Percentiles rank a stretch among this genome's conserved stretches.
These are phyloP conservation scores for Aspergillus ustus DNA, from an alignment of 2,329 filamentous ascomycete species.

Conservation along the genomic window DNA sequence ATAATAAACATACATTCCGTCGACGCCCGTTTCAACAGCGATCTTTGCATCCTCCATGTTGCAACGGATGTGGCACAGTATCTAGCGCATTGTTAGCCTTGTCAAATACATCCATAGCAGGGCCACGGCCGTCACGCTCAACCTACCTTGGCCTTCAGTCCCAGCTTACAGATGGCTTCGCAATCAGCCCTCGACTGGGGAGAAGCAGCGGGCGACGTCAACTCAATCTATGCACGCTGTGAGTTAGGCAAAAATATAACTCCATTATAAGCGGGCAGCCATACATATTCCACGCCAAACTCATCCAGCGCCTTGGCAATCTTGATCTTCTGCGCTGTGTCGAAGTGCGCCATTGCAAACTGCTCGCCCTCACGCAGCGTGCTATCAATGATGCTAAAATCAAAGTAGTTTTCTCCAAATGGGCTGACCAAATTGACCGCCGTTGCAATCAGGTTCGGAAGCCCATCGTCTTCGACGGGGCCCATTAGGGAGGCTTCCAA, in stretches of 20 bases:
- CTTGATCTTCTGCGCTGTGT: slow-evolving; percentile 79
- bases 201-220: slow-evolving; percentile 83
- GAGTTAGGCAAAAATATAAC: background rate
- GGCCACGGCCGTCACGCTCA: background rate
- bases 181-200: slow-evolving; percentile 86
- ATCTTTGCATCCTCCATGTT: slow-evolving; percentile 82
- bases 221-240: slow-evolving; percentile 66
- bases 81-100: slow-evolving; percentile 35
- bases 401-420: too few relatives aligned
- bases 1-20: slow-evolving; percentile 65
- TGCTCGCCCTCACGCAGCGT: slow-evolving; percentile 84
- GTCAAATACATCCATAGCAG: background rate
- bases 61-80: slow-evolving; percentile 76
- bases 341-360: slow-evolving; percentile 67
- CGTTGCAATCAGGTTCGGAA: too few relatives aligned
- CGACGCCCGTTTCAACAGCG: slow-evolving; percentile 81
- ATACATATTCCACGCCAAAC: slow-evolving; percentile 83
- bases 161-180: slow-evolving; percentile 91
- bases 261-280: slow-evolving; percentile 33
- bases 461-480: too few relatives aligned
- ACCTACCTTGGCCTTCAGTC: slow-evolving; percentile 72
- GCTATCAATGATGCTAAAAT: slow-evolving; percentile 81
- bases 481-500: too few relatives aligned
- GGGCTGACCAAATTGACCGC: too few relatives aligned
- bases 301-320: slow-evolving; percentile 76